phyloP scores from a whole-genome alignment of 1,284 basidiomycete genomes.

The Moniliella sp. region DNA sequence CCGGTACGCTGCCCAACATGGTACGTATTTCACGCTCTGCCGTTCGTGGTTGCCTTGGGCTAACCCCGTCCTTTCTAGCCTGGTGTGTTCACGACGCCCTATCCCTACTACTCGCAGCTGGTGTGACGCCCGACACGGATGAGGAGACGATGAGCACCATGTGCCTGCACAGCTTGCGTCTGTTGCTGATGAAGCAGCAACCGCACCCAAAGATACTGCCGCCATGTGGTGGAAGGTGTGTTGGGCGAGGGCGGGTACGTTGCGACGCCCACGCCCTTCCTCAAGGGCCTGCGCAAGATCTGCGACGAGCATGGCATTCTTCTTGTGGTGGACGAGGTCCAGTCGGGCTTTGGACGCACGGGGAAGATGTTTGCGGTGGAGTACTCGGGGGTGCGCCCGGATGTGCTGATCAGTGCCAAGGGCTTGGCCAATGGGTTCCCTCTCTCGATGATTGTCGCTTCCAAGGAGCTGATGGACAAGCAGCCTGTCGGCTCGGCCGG shows the following conservation, averaged over 20 bases:
- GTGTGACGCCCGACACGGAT: slow-evolving; percentile 45
- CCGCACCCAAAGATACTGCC: slow-evolving; percentile 61
- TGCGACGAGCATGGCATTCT: slow-evolving; percentile 66
- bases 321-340: slow-evolving; percentile 38
- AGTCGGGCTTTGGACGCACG: slow-evolving; percentile 69
- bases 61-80: no score
- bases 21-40: no score
- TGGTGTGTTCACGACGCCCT: slow-evolving; percentile 59
- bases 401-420: slow-evolving; percentile 76
- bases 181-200: slow-evolving; percentile 51
- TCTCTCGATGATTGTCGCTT: slow-evolving; percentile 59
- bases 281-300: slow-evolving; percentile 55
- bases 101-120: slow-evolving; percentile 84
- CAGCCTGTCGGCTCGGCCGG: slow-evolving; percentile 62
- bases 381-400: slow-evolving; percentile 50
- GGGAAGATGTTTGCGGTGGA: slow-evolving; percentile 65
- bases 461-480: slow-evolving; percentile 59
- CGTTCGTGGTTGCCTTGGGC: no score
- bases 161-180: slow-evolving; percentile 59
- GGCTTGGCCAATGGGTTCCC: slow-evolving; percentile 87
- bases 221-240: slow-evolving; percentile 78
- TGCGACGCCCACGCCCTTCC: slow-evolving; percentile 57
- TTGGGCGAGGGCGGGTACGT: slow-evolving; percentile 84
- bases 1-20: neutral
- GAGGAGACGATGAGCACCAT: slow-evolving; percentile 47